Evolutionary conservation across 2,329 filamentous ascomycete species (phyloP).

Genomic region (Fusarium caatingaense): DNA sequence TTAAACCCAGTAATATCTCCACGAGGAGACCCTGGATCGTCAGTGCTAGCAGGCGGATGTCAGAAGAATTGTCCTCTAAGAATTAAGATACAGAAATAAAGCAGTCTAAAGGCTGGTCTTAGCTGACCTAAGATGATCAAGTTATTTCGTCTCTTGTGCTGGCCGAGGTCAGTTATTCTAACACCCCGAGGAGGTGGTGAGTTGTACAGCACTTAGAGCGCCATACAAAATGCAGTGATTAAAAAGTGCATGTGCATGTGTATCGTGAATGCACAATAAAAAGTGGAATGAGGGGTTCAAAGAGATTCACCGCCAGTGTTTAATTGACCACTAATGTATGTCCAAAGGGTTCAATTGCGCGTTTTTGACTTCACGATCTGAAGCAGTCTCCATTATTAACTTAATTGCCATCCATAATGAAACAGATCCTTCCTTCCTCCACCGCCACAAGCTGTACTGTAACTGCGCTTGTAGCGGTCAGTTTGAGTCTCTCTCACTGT

Average conservation of each 20-base stretch:
- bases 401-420: conserved; percentile 4
- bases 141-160: too few species aligned
- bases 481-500: background rate
- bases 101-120: too few species aligned
- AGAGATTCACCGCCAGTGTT: conserved; percentile 29
- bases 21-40: conserved; percentile 36
- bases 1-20: conserved; percentile 11
- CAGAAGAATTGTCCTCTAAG: too few species aligned
- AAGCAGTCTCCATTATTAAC: conserved; percentile 18
- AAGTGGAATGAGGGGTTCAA: conserved; percentile 33
- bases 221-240: background rate
- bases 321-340: conserved; percentile 13
- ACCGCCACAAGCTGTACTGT: conserved; percentile 10
- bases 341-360: background rate
- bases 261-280: conserved; percentile 16
- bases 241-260: background rate
- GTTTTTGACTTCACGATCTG: conserved; percentile 16
- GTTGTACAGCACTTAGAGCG: background rate
- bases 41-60: conserved; percentile 2
- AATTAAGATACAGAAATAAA: too few species aligned
- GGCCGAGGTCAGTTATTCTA: too few species aligned
- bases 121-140: too few species aligned
- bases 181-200: background rate
- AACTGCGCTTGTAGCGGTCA: conserved; percentile 15
- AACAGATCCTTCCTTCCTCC: conserved; percentile 20